These are phyloP conservation scores for Creolimax fragrantissima DNA, from an alignment of 78 protist genomes.

Conservation along the genomic window DNA sequence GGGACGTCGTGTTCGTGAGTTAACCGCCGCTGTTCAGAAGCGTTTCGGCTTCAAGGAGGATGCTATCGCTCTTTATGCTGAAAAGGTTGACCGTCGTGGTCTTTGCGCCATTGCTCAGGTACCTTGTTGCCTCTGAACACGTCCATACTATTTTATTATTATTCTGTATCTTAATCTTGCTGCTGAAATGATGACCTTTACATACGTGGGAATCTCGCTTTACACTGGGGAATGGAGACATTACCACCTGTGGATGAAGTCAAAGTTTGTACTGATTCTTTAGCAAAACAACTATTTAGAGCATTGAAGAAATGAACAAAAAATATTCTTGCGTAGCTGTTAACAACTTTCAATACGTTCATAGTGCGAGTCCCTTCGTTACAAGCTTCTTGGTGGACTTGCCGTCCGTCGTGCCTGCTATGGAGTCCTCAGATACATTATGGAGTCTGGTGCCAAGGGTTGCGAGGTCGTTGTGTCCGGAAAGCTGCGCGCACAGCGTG, in stretches of 20 bases:
- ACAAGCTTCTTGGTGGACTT: slow-evolving; percentile 92
- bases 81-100: slow-evolving; percentile 90
- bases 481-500: slow-evolving; percentile 97
- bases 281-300: no score
- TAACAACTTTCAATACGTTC: no score
- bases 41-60: slow-evolving; percentile 89
- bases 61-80: slow-evolving; percentile 86
- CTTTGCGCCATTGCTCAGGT: slow-evolving; percentile 91
- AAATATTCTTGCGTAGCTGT: no score
- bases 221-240: no score
- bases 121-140: no score
- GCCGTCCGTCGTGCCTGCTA: slow-evolving; percentile 98
- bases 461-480: slow-evolving; percentile 96
- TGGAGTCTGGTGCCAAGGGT: slow-evolving; percentile 98
- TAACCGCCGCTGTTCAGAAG: slow-evolving; percentile 94
- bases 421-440: slow-evolving; percentile 93
- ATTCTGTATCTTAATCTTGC: no score
- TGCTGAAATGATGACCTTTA: no score
- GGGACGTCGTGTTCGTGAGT: slow-evolving; percentile 91
- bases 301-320: no score
- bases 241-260: no score
- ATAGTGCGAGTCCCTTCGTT: slow-evolving; percentile 96
- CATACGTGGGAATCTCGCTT: no score
- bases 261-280: no score
- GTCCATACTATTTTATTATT: no score